phyloP scores from a whole-genome alignment of 257 asterid species.

The Petunia secreta region DNA sequence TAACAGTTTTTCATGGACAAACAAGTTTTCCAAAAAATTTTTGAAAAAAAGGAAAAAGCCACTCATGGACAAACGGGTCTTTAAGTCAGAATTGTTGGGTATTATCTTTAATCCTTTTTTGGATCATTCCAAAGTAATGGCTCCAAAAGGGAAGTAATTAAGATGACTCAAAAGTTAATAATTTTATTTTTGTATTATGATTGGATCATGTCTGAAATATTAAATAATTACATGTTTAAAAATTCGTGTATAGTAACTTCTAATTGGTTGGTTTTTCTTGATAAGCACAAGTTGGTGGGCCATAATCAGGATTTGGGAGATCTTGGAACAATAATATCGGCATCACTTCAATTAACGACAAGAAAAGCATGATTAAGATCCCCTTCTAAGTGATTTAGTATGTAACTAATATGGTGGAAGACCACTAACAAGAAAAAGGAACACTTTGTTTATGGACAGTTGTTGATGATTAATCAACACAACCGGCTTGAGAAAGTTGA shows the following conservation, averaged over 20 bases:
- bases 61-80: too few relatives aligned
- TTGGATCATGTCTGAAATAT: slow-evolving; percentile 48
- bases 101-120: slow-evolving; percentile 41
- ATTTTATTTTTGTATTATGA: background rate
- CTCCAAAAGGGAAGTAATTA: slow-evolving; percentile 54
- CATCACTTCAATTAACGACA: slow-evolving; percentile 79
- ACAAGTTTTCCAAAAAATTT: too few relatives aligned
- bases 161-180: slow-evolving; percentile 66
- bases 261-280: slow-evolving; percentile 57
- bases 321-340: slow-evolving; percentile 62
- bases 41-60: too few relatives aligned
- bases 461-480: slow-evolving; percentile 44
- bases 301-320: slow-evolving; percentile 64
- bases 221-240: slow-evolving; percentile 36
- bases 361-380: slow-evolving; percentile 62
- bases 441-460: slow-evolving; percentile 41
- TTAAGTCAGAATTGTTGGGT: slow-evolving; percentile 50
- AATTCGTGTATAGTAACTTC: background rate
- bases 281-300: slow-evolving; percentile 59
- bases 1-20: too few relatives aligned
- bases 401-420: slow-evolving; percentile 53
- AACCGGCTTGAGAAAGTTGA: slow-evolving; percentile 41
- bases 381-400: slow-evolving; percentile 42
- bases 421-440: slow-evolving; percentile 39
- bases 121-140: slow-evolving; percentile 80